phyloP scores from a whole-genome alignment of 306 rosid species.

The Acacia melanoxylon region DNA sequence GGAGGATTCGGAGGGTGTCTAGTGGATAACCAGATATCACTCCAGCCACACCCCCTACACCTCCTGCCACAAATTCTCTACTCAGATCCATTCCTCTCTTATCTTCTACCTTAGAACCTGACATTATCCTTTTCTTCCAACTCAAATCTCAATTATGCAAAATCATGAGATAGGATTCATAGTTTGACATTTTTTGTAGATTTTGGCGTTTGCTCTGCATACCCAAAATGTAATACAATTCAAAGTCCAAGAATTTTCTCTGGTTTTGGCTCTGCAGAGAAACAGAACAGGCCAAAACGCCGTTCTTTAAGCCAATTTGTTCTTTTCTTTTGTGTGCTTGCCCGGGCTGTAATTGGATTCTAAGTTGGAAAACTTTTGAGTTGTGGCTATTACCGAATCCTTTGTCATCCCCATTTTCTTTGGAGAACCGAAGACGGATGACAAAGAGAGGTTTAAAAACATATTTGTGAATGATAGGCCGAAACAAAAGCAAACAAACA shows the following conservation, averaged over 20 bases:
- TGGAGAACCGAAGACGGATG: not conserved
- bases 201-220: not conserved
- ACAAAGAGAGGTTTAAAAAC: not conserved
- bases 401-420: not conserved
- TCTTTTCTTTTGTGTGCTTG: not conserved
- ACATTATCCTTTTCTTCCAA: no score
- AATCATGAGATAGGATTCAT: no score
- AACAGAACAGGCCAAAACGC: not conserved
- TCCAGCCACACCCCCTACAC: constrained; percentile 68
- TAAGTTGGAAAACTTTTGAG: not conserved
- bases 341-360: not conserved
- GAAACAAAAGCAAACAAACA: constrained; percentile 39
- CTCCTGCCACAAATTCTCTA: constrained; percentile 71
- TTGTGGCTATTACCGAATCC: not conserved
- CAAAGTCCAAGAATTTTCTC: not conserved
- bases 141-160: no score
- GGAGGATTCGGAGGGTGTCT: constrained; percentile 62
- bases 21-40: constrained; percentile 66
- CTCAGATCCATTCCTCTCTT: constrained; percentile 47
- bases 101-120: not conserved
- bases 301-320: not conserved
- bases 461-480: not conserved
- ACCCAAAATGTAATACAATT: not conserved
- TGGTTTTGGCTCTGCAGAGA: not conserved
- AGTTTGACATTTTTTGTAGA: not conserved